Percentiles rank a stretch among this genome's conserved stretches.
Evolutionary conservation across 2,329 filamentous ascomycete species (phyloP).

Genomic region (Trichophyton benhamiae): DNA sequence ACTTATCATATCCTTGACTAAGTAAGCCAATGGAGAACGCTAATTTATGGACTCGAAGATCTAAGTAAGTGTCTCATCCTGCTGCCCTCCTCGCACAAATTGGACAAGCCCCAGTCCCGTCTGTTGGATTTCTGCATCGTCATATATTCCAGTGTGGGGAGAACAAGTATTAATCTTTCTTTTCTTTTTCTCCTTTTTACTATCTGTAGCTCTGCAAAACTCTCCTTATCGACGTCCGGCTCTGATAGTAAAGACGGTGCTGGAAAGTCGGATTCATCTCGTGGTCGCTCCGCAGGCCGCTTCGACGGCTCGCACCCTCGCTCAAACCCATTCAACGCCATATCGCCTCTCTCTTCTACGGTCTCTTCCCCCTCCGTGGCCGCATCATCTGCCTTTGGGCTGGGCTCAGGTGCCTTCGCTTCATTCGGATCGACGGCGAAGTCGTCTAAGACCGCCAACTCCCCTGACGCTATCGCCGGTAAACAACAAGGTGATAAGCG

Average conservation of each 20-base stretch:
- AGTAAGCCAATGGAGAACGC: slow-evolving; percentile 36
- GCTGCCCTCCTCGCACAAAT: not conserved
- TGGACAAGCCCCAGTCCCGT: not conserved
- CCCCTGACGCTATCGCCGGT: slow-evolving; percentile 60
- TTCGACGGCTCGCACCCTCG: slow-evolving; percentile 61
- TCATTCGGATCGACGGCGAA: slow-evolving; percentile 77
- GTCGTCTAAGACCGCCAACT: slow-evolving; percentile 72
- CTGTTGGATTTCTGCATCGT: slow-evolving; percentile 2
- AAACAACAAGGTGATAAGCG: slow-evolving; percentile 53
- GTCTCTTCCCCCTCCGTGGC: slow-evolving; percentile 63
- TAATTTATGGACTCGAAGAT: slow-evolving; percentile 39
- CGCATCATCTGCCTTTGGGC: slow-evolving; percentile 78
- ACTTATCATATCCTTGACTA: not conserved
- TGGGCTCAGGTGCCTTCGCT: slow-evolving; percentile 90
- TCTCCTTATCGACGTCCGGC: slow-evolving; percentile 70
- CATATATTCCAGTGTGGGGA: slow-evolving; percentile 4
- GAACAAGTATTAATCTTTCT: slow-evolving; percentile 18
- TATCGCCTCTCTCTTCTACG: slow-evolving; percentile 56
- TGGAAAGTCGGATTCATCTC: slow-evolving; percentile 46
- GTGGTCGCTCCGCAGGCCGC: slow-evolving; percentile 58
- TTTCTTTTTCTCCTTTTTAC: not conserved
- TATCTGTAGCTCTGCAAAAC: slow-evolving; percentile 62
- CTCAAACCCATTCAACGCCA: slow-evolving; percentile 65
- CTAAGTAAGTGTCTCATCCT: slow-evolving; percentile 8
- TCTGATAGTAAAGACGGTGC: slow-evolving; percentile 40